Conservation (phyloP, 805 yeast genomes). For the Ascoidea asiatica region DNA sequence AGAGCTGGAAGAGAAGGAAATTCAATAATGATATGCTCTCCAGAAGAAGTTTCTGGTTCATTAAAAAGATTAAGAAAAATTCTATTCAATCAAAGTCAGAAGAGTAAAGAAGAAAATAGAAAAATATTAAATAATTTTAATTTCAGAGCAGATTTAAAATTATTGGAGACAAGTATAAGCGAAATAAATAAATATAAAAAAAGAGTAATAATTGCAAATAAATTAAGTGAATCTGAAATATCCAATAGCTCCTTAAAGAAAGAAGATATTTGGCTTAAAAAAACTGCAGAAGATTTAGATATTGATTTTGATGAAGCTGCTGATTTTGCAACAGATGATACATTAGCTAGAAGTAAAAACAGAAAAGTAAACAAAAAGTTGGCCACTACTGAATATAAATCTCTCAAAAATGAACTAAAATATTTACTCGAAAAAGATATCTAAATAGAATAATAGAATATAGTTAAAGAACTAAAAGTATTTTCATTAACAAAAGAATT, state of each 20-base stretch:
- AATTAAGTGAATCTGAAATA: constrained; percentile 61
- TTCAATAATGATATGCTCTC: constrained; percentile 85
- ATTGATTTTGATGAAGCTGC: constrained; percentile 40
- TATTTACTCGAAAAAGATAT: constrained; percentile 34
- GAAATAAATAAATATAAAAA: constrained; percentile 57
- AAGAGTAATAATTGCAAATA: constrained; percentile 55
- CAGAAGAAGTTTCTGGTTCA: constrained; percentile 88
- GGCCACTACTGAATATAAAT: constrained; percentile 32
- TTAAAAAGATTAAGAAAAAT: constrained; percentile 53
- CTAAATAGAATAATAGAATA: constrained; percentile 26
- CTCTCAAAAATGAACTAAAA: constrained; percentile 36
- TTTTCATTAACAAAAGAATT: too few relatives aligned
- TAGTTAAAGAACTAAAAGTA: too few relatives aligned
- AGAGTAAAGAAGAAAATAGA: background rate
- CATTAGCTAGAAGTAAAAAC: constrained; percentile 47
- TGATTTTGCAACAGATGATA: constrained; percentile 61
- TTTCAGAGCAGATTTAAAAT: constrained; percentile 38
- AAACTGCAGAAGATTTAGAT: constrained; percentile 91
- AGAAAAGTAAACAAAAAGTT: constrained; percentile 40
- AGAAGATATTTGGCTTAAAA: constrained; percentile 69
- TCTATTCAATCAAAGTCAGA: constrained; percentile 14
- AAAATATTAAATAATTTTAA: constrained; percentile 15
- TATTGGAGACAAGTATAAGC: constrained; percentile 66
- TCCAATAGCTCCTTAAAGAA: constrained; percentile 45
- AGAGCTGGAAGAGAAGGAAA: constrained; percentile 91